phyloP scores from a whole-genome alignment of 1,284 basidiomycete species.

The Cryptococcus amylolentus region DNA sequence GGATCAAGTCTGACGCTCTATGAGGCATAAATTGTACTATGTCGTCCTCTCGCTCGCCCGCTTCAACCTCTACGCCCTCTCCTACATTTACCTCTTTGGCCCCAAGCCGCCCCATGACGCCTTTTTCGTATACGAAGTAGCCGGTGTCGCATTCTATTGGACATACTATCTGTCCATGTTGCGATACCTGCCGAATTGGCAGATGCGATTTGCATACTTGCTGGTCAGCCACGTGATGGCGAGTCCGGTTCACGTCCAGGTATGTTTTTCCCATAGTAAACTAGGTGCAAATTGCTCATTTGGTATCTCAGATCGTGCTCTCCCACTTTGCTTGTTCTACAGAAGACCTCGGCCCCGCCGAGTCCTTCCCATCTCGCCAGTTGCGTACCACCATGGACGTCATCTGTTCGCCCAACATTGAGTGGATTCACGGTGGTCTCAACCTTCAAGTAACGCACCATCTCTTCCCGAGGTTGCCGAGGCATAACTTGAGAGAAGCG shows the following conservation, averaged over 20 bases:
- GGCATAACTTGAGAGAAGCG: conserved; percentile 84
- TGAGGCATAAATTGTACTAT: conserved; percentile 82
- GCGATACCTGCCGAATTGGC: conserved; percentile 45
- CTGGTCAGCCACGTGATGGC: conserved; percentile 56
- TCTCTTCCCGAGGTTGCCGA: conserved; percentile 88
- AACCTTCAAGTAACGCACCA: conserved; percentile 98
- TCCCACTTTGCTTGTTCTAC: conserved; percentile 98
- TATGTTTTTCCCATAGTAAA: conserved; percentile 21
- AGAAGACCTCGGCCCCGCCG: conserved; percentile 80
- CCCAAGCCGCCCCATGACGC: conserved; percentile 46
- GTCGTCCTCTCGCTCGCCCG: conserved; percentile 84
- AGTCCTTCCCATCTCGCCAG: conserved; percentile 90
- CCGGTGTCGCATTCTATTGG: conserved; percentile 55
- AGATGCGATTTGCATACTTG: conserved; percentile 52
- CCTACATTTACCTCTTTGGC: conserved; percentile 69
- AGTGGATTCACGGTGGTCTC: conserved; percentile 85
- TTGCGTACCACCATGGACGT: conserved; percentile 96
- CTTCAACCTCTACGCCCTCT: conserved; percentile 91
- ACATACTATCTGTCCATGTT: conserved; percentile 54
- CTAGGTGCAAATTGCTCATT: neutral
- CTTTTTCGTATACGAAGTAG: conserved; percentile 51
- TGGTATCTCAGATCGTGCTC: conserved; percentile 75
- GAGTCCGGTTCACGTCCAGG: conserved; percentile 57
- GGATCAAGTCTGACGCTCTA: neutral
- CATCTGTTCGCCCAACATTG: conserved; percentile 74